Percentiles rank a stretch among this genome's conserved stretches.
phyloP scores from a whole-genome alignment of 2,329 filamentous ascomycete genomes.

The Xylogone sp. region DNA sequence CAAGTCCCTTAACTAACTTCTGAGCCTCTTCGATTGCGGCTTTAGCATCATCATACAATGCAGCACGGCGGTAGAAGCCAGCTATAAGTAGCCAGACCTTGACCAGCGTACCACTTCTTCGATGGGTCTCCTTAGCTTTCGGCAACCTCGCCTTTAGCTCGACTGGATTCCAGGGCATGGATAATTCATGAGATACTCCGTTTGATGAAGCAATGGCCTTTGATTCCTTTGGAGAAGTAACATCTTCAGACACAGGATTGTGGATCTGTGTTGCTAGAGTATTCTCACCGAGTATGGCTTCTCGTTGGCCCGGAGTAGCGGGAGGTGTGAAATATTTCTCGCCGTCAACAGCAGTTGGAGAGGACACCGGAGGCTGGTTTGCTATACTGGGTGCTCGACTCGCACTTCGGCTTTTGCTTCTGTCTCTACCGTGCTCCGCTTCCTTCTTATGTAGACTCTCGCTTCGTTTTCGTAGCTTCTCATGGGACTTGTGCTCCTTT shows the following conservation, averaged over 20 bases:
- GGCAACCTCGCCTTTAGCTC: slow-evolving; percentile 38
- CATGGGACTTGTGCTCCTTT: slow-evolving; percentile 27
- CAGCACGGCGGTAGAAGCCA: slow-evolving; percentile 79
- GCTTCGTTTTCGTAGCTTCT: slow-evolving; percentile 32
- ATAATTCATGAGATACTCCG: neutral
- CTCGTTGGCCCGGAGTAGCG: slow-evolving; percentile 32
- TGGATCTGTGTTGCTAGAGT: neutral
- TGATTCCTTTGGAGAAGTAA: slow-evolving; percentile 19
- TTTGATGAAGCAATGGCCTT: slow-evolving; percentile 8
- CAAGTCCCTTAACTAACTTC: slow-evolving; percentile 68
- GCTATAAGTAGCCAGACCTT: slow-evolving; percentile 90
- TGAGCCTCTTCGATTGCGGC: slow-evolving; percentile 79
- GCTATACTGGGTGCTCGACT: slow-evolving; percentile 22
- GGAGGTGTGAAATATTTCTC: slow-evolving; percentile 48
- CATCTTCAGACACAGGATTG: neutral
- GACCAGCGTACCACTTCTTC: slow-evolving; percentile 55
- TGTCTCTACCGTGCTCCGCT: slow-evolving; percentile 40
- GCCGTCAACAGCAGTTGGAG: slow-evolving; percentile 43
- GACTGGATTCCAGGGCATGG: neutral
- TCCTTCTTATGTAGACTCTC: slow-evolving; percentile 34
- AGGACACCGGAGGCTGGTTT: slow-evolving; percentile 19
- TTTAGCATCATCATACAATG: slow-evolving; percentile 73
- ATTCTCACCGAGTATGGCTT: neutral
- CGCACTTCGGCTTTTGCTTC: slow-evolving; percentile 43
- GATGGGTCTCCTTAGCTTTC: slow-evolving; percentile 47